Percentiles rank a stretch among this genome's conserved stretches.
phyloP scores from a whole-genome alignment of 305 asterid genomes.

The Stenogyne calaminthoides region DNA sequence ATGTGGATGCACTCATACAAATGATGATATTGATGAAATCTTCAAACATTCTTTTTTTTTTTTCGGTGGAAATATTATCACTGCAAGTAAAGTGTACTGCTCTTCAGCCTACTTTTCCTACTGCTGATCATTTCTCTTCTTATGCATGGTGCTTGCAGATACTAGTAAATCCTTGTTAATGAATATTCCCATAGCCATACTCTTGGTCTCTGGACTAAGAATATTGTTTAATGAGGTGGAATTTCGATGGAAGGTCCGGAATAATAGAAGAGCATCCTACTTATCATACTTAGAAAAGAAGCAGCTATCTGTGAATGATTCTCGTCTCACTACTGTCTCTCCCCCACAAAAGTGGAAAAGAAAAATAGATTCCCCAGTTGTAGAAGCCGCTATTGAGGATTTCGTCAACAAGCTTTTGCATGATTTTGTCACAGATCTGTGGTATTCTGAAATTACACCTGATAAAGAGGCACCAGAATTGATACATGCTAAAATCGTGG shows the following conservation, averaged over 20 bases:
- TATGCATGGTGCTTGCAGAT: constrained; percentile 59
- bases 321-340: constrained; percentile 63
- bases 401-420: constrained; percentile 73
- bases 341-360: constrained; percentile 85
- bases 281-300: constrained; percentile 85
- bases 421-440: constrained; percentile 85
- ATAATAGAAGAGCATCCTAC: constrained; percentile 55
- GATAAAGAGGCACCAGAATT: constrained; percentile 88
- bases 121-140: constrained; percentile 25
- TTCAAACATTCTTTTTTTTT: background rate
- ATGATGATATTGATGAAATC: background rate
- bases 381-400: constrained; percentile 86
- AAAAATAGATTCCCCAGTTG: constrained; percentile 78
- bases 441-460: constrained; percentile 93
- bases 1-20: constrained; percentile 6
- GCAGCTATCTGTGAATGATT: constrained; percentile 82
- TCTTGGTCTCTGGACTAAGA: constrained; percentile 75
- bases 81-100: background rate
- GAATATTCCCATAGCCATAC: constrained; percentile 87
- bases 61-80: background rate
- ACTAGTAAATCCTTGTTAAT: constrained; percentile 95
- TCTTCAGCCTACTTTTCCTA: constrained; percentile 7
- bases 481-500: constrained; percentile 71
- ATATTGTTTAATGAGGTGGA: constrained; percentile 81
- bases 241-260: constrained; percentile 75